Percentiles rank a stretch among this genome's conserved stretches.
Evolutionary conservation across 23 red algal genomes (phyloP).

Genomic region (Agarophyton chilense): DNA sequence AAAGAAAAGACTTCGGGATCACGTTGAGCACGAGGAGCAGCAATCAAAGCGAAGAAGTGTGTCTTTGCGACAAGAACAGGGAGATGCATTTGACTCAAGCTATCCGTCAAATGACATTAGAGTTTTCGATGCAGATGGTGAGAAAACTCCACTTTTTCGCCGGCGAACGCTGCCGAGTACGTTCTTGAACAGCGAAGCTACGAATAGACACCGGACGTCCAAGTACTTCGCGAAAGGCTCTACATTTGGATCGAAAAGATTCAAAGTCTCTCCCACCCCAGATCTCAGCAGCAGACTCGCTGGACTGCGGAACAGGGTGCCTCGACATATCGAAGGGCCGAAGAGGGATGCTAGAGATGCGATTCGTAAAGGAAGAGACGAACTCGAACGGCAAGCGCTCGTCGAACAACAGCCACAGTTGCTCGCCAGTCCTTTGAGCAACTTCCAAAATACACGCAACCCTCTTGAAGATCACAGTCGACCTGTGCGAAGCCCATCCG

Average conservation of each 20-base stretch:
- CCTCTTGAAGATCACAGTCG: background rate
- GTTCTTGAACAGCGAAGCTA: constrained; percentile 15
- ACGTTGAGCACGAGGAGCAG: background rate
- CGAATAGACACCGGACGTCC: background rate
- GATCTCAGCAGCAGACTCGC: background rate
- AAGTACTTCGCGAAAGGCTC: background rate
- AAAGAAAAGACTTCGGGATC: constrained; percentile 3
- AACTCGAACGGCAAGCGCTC: background rate
- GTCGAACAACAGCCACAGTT: background rate
- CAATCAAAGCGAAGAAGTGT: background rate
- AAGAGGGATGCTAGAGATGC: background rate
- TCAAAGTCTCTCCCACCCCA: background rate
- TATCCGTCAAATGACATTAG: constrained; percentile 3
- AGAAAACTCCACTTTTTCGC: constrained; percentile 10
- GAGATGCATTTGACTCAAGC: background rate
- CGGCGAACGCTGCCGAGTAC: background rate
- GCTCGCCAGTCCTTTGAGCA: background rate
- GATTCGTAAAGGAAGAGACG: background rate
- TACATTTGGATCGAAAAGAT: background rate
- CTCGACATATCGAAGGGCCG: background rate
- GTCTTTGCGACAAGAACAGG: background rate
- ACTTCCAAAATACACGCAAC: background rate
- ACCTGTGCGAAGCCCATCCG: background rate
- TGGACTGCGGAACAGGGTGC: background rate
- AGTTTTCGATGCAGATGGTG: constrained; percentile 20